Evolutionary conservation across 805 yeast species (phyloP), one percentile per base, ranked within the genome.

Genomic region (Candida nanaspora): DNA sequence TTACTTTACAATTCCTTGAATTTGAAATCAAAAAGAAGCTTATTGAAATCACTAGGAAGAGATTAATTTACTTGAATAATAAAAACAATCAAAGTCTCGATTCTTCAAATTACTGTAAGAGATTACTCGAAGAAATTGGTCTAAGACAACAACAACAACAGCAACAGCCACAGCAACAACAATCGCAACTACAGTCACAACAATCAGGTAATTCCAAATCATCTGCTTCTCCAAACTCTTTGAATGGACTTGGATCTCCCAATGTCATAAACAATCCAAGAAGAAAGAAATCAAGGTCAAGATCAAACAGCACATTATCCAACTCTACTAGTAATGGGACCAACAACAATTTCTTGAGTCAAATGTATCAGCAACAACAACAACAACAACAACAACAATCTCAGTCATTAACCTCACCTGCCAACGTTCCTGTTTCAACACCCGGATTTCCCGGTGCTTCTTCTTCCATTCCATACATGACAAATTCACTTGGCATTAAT

Each of bases 61-160:
- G 80, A 6, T 64, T 89, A 42, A 62, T 78, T 33, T 83, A 82
- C 37, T 60, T 74, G 51, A 77, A 76, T 15, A 19, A 22, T 35
- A n/a, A n/a, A n/a, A 11, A 14, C 30, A 7, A 6, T 11, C 14
- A 6, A 6, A 28, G n/a, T 28, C 6, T 28, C 14, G 30, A 28
- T 35, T 65, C 72, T 23, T 67, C 63, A 39, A 95, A 85, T 56
- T 85, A 83, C 28, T 86, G 86, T 61, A 85, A 86, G 55, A 78
- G 95, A 48, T 68, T 93, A 42, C 75, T 89, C 73, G 98, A 91
- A 50, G 98, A 91, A 60, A 91, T 88, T 46, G 97, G 97, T 3
- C 65, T 89, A 39, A 63, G 59, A 40, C 43, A 37, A 41, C 30
- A 20, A 16, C 32, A 39, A 38, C 39, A 37, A 25, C 37, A 33